phyloP scores from a whole-genome alignment of 1,139 yeast genomes.

The Geotrichum restrictum region DNA sequence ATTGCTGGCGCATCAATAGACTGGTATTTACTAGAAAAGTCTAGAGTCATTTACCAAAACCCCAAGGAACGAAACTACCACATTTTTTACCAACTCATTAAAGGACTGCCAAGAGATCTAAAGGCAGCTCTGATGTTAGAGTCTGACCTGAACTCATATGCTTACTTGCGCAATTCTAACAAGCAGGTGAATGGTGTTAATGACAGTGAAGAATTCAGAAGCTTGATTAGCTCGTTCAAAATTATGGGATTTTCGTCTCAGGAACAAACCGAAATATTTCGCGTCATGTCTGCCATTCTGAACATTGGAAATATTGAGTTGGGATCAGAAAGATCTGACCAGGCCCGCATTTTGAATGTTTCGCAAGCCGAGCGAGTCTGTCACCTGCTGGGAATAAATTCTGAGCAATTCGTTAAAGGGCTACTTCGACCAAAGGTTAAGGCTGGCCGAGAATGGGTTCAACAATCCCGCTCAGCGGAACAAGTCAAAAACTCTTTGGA shows the following conservation, averaged over 20 bases:
- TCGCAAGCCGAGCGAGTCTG: constrained; percentile 55
- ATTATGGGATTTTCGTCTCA: constrained; percentile 63
- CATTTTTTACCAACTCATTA: constrained; percentile 78
- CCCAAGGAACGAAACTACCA: constrained; percentile 83
- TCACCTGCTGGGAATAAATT: constrained; percentile 60
- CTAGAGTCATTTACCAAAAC: constrained; percentile 83
- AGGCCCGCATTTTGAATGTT: constrained; percentile 61
- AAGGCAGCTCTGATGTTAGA: constrained; percentile 50
- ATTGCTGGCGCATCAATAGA: constrained; percentile 89
- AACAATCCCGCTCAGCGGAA: constrained; percentile 70
- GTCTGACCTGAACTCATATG: constrained; percentile 46
- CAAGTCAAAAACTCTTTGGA: constrained; percentile 85
- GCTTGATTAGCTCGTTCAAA: constrained; percentile 60
- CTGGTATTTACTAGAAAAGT: constrained; percentile 89
- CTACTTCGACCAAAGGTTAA: constrained; percentile 78
- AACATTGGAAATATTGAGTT: constrained; percentile 84
- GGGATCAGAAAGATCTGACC: constrained; percentile 63
- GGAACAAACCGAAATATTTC: constrained; percentile 60
- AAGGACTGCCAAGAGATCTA: constrained; percentile 56
- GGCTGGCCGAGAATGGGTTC: constrained; percentile 85
- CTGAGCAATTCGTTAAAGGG: constrained; percentile 52
- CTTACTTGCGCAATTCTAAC: constrained; percentile 58
- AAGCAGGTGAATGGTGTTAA: constrained; percentile 63
- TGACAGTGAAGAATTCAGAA: constrained; percentile 64
- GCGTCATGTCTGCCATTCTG: constrained; percentile 68